Evolutionary conservation across 2,329 filamentous ascomycete species (phyloP).

Genomic region (Chrysoporthe cubensis): DNA sequence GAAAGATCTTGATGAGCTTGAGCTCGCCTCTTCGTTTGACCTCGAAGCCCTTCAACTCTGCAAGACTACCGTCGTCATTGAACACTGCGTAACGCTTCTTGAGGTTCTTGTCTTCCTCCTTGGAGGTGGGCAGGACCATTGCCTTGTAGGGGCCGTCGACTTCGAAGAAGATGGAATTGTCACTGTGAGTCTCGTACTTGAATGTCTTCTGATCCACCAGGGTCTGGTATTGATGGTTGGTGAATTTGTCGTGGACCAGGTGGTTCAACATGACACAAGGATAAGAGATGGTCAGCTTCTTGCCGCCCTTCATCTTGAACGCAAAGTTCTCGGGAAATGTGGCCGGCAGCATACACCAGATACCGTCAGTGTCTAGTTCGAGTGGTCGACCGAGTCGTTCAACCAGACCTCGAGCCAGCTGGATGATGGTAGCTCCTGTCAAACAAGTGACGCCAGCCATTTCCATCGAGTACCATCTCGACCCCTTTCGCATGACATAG

Average conservation of each 20-base stretch:
- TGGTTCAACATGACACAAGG: conserved; percentile 99
- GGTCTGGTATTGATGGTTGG: conserved; percentile 96
- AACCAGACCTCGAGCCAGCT: conserved; percentile 90
- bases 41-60: conserved; percentile 96
- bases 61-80: conserved; percentile 94
- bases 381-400: conserved; percentile 91
- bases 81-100: conserved; percentile 99
- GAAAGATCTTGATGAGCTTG: conserved; percentile 99
- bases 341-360: conserved; percentile 98
- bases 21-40: conserved; percentile 96
- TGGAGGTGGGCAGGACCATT: conserved; percentile 96
- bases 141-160: conserved; percentile 97
- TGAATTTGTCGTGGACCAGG: conserved; percentile 90
- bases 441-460: conserved; percentile 99
- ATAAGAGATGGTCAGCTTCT: conserved; percentile 95
- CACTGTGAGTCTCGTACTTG: conserved; percentile 95
- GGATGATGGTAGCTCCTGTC: conserved; percentile 95
- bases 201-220: conserved; percentile 78
- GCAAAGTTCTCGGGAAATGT: conserved; percentile 96
- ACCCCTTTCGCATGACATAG: conserved; percentile 99
- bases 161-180: conserved; percentile 99
- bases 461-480: conserved; percentile 98
- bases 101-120: conserved; percentile 98
- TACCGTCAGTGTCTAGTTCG: conserved; percentile 96
- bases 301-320: conserved; percentile 93